Conservation (phyloP, 2,329 filamentous ascomycete genomes). For the Diaporthe vaccinii region DNA sequence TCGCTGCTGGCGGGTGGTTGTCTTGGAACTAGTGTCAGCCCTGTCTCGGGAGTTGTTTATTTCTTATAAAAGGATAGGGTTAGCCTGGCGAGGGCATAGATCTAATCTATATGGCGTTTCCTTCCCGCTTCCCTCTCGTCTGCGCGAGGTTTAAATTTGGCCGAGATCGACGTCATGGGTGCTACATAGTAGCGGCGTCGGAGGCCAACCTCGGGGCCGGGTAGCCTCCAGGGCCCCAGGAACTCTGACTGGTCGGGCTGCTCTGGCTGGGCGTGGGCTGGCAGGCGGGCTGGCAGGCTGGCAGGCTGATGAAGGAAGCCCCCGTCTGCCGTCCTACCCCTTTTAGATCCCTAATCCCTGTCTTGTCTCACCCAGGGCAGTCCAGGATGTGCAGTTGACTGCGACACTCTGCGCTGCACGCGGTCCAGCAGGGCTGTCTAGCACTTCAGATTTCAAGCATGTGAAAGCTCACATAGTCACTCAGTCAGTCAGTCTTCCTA, state of each 20-base stretch:
- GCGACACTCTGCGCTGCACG: background rate
- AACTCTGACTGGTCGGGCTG: background rate
- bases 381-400: conserved; percentile 5
- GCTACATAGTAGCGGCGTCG: conserved; percentile 14
- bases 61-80: background rate
- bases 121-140: background rate
- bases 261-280: background rate
- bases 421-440: background rate
- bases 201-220: conserved; percentile 23
- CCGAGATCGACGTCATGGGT: conserved; percentile 35
- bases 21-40: conserved; percentile 23
- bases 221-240: background rate
- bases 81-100: background rate
- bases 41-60: conserved; percentile 19
- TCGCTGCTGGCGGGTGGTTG: conserved; percentile 6
- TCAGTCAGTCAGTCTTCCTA: background rate
- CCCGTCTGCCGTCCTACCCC: background rate
- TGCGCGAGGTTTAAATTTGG: conserved; percentile 22
- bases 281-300: too few relatives aligned
- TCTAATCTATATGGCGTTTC: background rate
- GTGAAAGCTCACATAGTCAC: conserved; percentile 22
- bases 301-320: background rate
- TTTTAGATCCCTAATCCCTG: conserved; percentile 14
- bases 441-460: conserved; percentile 1
- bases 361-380: background rate